Evolutionary conservation across 2,329 filamentous ascomycete genomes (phyloP).

Genomic region (Tolypocladium cylindrosporum): DNA sequence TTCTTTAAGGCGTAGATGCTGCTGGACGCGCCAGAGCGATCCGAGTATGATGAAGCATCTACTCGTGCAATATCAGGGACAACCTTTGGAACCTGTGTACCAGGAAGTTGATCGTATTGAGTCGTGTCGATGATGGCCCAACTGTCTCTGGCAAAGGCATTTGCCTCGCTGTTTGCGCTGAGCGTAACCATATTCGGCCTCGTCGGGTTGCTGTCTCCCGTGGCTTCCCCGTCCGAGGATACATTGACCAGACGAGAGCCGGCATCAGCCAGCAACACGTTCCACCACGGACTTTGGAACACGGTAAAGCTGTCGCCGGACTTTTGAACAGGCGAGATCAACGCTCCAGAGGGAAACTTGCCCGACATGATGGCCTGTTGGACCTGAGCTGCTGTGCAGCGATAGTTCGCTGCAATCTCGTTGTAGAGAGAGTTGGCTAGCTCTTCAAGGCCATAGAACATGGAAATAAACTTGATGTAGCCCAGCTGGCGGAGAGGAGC

Average conservation of each 20-base stretch:
- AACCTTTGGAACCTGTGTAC: background rate
- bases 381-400: constrained; percentile 2
- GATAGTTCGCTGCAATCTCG: constrained; percentile 1
- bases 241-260: constrained; percentile 1
- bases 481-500: constrained; percentile 2
- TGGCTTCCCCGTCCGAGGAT: background rate
- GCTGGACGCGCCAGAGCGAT: background rate
- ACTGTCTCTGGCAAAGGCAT: background rate
- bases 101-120: constrained; percentile 4
- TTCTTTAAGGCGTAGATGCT: constrained; percentile 1
- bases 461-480: constrained; percentile 6
- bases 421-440: constrained; percentile 1
- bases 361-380: constrained; percentile 1
- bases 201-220: background rate
- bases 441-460: constrained; percentile 4
- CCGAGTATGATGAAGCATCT: background rate
- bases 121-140: constrained; percentile 6
- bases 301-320: constrained; percentile 3
- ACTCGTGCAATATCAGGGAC: background rate
- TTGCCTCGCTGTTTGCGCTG: background rate
- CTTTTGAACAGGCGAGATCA: constrained; percentile 2
- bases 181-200: background rate
- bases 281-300: constrained; percentile 4
- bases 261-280: constrained; percentile 1
- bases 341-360: background rate